A percentile compares a stretch with the other conserved stretches of the same genome.
phyloP scores from a whole-genome alignment of 306 rosid species.

The Prunus kanzakura region DNA sequence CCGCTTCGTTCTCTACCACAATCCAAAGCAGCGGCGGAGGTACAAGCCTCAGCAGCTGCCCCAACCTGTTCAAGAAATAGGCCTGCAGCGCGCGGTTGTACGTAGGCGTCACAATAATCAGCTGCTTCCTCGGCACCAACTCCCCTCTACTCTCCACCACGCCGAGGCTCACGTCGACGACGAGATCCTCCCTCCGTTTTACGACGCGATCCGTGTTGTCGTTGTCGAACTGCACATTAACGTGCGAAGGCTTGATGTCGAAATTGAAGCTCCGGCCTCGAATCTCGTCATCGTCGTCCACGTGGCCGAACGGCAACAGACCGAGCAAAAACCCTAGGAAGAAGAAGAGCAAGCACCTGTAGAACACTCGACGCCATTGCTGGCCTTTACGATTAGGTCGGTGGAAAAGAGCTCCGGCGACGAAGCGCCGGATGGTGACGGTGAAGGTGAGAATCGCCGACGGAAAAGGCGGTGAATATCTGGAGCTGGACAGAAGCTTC shows the following conservation, averaged over 20 bases:
- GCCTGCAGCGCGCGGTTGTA: slow-evolving; percentile 68
- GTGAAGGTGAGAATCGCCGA: slow-evolving; percentile 29
- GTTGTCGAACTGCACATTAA: slow-evolving; percentile 31
- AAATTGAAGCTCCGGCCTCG: slow-evolving; percentile 42
- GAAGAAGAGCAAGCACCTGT: slow-evolving; percentile 63
- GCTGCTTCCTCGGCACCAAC: slow-evolving; percentile 64
- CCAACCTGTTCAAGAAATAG: slow-evolving; percentile 71
- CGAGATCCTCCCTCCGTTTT: slow-evolving; percentile 14
- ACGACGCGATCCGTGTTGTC: slow-evolving; percentile 1
- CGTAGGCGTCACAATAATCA: slow-evolving; percentile 87
- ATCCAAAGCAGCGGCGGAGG: slow-evolving; percentile 85
- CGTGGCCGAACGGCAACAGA: slow-evolving; percentile 63
- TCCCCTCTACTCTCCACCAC: not conserved
- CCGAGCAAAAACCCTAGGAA: slow-evolving; percentile 75
- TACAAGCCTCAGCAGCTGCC: slow-evolving; percentile 72
- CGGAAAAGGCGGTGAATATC: slow-evolving; percentile 45
- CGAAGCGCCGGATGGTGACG: slow-evolving; percentile 35
- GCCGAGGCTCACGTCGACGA: slow-evolving; percentile 3
- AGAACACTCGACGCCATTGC: slow-evolving; percentile 47
- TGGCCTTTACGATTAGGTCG: slow-evolving; percentile 50
- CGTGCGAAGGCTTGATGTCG: slow-evolving; percentile 61
- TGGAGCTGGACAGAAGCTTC: slow-evolving; percentile 48
- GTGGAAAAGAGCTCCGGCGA: slow-evolving; percentile 38
- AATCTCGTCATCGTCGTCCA: slow-evolving; percentile 37
- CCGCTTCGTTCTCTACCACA: slow-evolving; percentile 79